Evolutionary conservation across 768 basidiomycete genomes (phyloP).

Genomic region (Filobasidium floriforme): DNA sequence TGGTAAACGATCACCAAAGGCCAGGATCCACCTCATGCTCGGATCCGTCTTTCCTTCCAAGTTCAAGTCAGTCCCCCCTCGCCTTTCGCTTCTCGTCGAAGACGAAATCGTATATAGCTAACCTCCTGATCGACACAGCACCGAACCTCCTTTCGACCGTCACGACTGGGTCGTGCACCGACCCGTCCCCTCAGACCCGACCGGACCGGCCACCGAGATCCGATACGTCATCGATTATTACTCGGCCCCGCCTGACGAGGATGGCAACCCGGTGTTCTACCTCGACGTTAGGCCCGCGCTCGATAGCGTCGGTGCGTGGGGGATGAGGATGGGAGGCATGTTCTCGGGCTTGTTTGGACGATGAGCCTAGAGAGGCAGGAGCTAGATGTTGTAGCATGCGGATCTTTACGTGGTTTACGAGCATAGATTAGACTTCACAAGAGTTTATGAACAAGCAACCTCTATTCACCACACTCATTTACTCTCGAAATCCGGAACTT

Average conservation of each 20-base stretch:
- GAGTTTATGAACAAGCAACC: too few relatives aligned
- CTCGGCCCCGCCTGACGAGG: slow-evolving; percentile 75
- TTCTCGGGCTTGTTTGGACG: slow-evolving; percentile 12
- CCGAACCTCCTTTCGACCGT: slow-evolving; percentile 89
- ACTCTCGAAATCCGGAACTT: too few relatives aligned
- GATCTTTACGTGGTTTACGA: too few relatives aligned
- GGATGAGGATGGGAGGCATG: slow-evolving; percentile 14
- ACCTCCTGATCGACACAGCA: slow-evolving; percentile 48
- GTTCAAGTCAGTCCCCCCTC: slow-evolving; percentile 63
- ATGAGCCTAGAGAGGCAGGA: neutral
- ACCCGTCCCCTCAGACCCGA: slow-evolving; percentile 44
- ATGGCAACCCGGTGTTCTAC: slow-evolving; percentile 89
- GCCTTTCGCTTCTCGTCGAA: too few relatives aligned
- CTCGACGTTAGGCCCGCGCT: slow-evolving; percentile 92
- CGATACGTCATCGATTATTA: slow-evolving; percentile 99
- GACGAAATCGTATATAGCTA: neutral
- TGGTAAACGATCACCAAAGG: slow-evolving; percentile 90
- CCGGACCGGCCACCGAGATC: slow-evolving; percentile 51
- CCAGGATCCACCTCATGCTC: slow-evolving; percentile 72
- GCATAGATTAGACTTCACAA: too few relatives aligned
- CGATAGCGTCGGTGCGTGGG: slow-evolving; percentile 57
- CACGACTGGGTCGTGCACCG: slow-evolving; percentile 96
- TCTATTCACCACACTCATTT: too few relatives aligned
- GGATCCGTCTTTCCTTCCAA: slow-evolving; percentile 80
- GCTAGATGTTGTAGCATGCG: neutral